These are phyloP conservation scores for Aphanomyces astaci DNA, from an alignment of 352 stramenopile genomes.

Conservation along the genomic window DNA sequence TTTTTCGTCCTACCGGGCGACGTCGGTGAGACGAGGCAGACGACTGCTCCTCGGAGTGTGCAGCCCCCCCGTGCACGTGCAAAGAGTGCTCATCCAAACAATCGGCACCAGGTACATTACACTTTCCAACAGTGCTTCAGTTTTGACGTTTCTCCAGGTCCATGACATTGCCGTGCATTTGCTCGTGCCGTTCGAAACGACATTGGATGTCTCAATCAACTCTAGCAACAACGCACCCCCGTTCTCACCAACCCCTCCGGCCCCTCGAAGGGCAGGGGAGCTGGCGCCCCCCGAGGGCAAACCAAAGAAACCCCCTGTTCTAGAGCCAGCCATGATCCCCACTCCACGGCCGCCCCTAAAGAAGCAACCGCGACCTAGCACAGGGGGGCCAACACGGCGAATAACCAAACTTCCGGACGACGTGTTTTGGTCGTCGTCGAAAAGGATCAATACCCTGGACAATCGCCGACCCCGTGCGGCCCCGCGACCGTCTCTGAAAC, in stretches of 20 bases:
- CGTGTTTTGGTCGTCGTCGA: not conserved
- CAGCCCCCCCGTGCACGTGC: no score
- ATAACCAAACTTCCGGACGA: not conserved
- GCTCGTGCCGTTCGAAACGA: slow-evolving; percentile 6
- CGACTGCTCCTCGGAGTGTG: not conserved
- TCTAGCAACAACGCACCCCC: not conserved
- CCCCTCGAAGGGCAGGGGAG: not conserved
- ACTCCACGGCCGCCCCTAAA: not conserved
- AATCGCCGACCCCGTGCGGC: not conserved
- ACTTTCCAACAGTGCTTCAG: no score
- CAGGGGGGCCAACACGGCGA: not conserved
- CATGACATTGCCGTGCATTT: not conserved
- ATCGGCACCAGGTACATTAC: not conserved
- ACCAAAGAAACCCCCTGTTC: not conserved
- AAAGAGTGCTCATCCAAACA: not conserved
- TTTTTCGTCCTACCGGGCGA: not conserved
- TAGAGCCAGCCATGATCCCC: not conserved
- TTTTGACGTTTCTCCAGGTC: not conserved
- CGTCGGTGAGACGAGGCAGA: no score
- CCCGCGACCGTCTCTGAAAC: not conserved
- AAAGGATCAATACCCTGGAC: not conserved
- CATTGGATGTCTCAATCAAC: not conserved
- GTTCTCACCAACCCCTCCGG: not conserved
- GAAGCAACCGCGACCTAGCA: not conserved
- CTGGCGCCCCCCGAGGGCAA: not conserved